Evolutionary conservation across 2,329 filamentous ascomycete genomes (phyloP), one percentile per base, ranked within the genome.

Genomic region (Colletotrichum lini): DNA sequence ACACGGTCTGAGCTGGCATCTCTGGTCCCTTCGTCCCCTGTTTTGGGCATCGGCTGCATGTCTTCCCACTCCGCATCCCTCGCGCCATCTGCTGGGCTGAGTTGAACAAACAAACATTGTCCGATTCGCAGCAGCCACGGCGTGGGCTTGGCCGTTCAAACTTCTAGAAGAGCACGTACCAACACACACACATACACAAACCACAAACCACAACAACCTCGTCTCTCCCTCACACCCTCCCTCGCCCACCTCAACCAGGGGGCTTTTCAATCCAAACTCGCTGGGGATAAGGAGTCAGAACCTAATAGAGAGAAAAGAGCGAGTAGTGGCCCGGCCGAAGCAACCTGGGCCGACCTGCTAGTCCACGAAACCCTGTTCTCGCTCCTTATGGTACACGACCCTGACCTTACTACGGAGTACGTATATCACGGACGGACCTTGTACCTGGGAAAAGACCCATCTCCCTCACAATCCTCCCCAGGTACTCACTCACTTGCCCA

Each of bases 101-200:
- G 42, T 26, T 15, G 44, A 70, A 44, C 57, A 70, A 70, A 67
- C 63, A 47, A 57, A 35, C 38, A 50, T 18, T 57, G 45, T 45
- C 45, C 38, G 21, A 68, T 49, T 50, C 42, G n/a, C 65, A 45
- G 9, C 47, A 26, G 38, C 16, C 44, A 61, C 58, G 52, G 44
- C 52, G 44, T 56, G 65, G 23, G 38, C 47, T 45, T 30, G 15
- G 16, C 60, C 26, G 21, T 69, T 10, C 30, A 35, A 35, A 9
- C 30, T 35, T 69, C 65, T 63, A 54, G 61, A 69, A 53, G 53
- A 47, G 38, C 60, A 68, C 60, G 52, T 52, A 45, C 26, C 61
- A 65, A n/a, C 53, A 26, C 30, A 35, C 30, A 35, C 30, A 35
- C 30, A 35, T 5, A 30, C 30, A 18, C 52, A 12, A 10, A 38